Evolutionary conservation across 2,329 filamentous ascomycete species (phyloP).

Genomic region (Metarhizium anisopliae): DNA sequence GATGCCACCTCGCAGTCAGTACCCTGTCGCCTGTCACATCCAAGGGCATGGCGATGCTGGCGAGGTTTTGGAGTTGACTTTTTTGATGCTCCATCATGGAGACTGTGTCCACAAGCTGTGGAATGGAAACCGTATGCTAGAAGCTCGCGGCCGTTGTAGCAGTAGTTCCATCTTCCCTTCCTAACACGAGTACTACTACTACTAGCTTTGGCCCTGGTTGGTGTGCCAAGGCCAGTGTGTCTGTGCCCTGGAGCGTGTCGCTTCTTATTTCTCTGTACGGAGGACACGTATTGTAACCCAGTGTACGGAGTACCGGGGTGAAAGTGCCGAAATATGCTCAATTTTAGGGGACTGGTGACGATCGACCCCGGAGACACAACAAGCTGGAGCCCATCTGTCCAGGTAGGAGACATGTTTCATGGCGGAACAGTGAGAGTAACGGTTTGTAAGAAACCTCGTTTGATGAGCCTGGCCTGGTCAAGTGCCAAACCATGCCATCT

Average conservation of each 20-base stretch:
- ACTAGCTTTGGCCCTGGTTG: background rate
- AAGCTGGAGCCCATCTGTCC: background rate
- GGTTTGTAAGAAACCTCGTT: background rate
- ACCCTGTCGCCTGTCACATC: background rate
- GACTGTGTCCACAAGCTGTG: background rate
- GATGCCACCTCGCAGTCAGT: background rate
- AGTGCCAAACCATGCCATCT: background rate
- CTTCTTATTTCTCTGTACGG: no score
- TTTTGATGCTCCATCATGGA: no score
- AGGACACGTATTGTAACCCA: no score
- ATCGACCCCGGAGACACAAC: background rate
- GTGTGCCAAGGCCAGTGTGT: background rate
- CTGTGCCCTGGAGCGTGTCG: background rate
- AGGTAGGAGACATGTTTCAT: background rate
- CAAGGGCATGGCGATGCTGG: background rate
- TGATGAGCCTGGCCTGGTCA: background rate
- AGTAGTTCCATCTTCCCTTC: background rate
- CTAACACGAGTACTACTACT: background rate
- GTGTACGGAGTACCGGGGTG: background rate
- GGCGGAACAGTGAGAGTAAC: background rate
- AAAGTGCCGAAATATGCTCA: background rate
- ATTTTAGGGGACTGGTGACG: background rate
- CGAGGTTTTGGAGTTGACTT: no score
- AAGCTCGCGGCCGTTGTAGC: background rate
- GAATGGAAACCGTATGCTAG: background rate